Base-by-base conservation (phyloP, 148 eudicot genomes). In the Polygonum aviculare region DNA sequence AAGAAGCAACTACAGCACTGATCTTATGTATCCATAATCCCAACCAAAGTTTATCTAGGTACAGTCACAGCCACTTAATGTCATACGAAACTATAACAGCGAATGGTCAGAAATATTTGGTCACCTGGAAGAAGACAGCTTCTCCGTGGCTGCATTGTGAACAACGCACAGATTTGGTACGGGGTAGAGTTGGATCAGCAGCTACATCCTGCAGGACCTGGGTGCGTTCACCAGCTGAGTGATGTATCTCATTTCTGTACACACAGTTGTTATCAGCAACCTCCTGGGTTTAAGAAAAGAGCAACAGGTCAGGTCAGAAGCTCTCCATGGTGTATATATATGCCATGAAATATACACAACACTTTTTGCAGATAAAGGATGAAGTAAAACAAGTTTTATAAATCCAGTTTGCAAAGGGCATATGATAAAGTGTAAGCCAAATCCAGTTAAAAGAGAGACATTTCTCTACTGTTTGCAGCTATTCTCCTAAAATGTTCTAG, bases 161-260 rank as follows among this genome's bases (percentile, higher is more conserved):
- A 79, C 97, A 92, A 10, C 88, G 90, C 65, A 90, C 96, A 71
- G 97, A 80, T 84, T 94, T 94, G 47, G 98, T 94, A 35, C 98
- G 92, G 11, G 98, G 98, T 81, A 94, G 90, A 77, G 97, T 94
- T 65, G 98, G 97, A 87, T 94, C 98, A 2, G 97, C 97, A 82
- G 98, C 92, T 67, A 94, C 98, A 89, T 94, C 96, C 83, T 94
- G 98, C 84, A 90, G 79, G 59, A 94, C 90, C 81, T 94, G 98
- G 63, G 98, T 90, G 50, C 93, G 89, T 78, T 94, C 97, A 36
- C 90, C 97, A 48, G 78, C 98, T 73, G 94, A 65, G 80, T 94
- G 97, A 74, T 92, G 96, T 80, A 94, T 87, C 85, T 90, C 97
- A 82, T 92, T 90, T 90, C 96, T 85, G 82, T 94, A 94, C 18